phyloP scores from a whole-genome alignment of 2,329 filamentous ascomycete genomes.

The Penicillium brevicompactum region DNA sequence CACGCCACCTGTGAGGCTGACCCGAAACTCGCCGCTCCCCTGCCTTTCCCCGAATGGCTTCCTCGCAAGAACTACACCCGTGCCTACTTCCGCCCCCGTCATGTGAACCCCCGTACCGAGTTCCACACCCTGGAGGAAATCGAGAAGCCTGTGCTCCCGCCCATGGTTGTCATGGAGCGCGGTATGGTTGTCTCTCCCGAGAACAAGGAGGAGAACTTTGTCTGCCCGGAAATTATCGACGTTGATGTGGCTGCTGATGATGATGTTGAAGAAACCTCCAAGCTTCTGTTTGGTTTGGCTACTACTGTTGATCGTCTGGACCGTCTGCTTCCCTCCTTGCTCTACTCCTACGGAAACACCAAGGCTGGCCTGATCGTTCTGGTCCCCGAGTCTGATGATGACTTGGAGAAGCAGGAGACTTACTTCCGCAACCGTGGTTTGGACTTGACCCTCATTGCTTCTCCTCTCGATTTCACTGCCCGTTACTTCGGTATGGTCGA shows the following conservation, averaged over 20 bases:
- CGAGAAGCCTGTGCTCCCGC: constrained; percentile 39
- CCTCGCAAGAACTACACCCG: constrained; percentile 48
- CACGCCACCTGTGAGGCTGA: constrained; percentile 38
- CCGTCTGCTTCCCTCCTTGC: constrained; percentile 41
- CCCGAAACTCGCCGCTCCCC: constrained; percentile 34
- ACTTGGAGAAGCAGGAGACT: constrained; percentile 41
- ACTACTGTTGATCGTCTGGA: constrained; percentile 47
- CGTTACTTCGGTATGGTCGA: constrained; percentile 48
- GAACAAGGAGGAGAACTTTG: constrained; percentile 33
- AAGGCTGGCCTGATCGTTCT: constrained; percentile 45
- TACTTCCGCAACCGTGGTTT: constrained; percentile 47
- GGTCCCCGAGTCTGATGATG: constrained; percentile 43
- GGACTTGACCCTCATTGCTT: constrained; percentile 42
- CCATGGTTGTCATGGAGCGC: constrained; percentile 42
- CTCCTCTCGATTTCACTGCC: constrained; percentile 44
- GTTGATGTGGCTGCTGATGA: constrained; percentile 44
- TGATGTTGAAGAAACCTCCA: constrained; percentile 42
- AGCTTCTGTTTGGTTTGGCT: constrained; percentile 45
- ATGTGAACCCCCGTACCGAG: constrained; percentile 37
- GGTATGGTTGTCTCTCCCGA: constrained; percentile 40
- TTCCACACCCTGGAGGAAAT: constrained; percentile 44
- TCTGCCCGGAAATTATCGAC: constrained; percentile 44
- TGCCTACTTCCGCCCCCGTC: constrained; percentile 43
- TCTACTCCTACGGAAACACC: constrained; percentile 46
- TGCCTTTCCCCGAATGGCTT: constrained; percentile 46